Percentiles rank a stretch among this genome's conserved stretches.
These are phyloP conservation scores for Pogostemon cablin DNA, from an alignment of 257 asterid species.

Conservation along the genomic window DNA sequence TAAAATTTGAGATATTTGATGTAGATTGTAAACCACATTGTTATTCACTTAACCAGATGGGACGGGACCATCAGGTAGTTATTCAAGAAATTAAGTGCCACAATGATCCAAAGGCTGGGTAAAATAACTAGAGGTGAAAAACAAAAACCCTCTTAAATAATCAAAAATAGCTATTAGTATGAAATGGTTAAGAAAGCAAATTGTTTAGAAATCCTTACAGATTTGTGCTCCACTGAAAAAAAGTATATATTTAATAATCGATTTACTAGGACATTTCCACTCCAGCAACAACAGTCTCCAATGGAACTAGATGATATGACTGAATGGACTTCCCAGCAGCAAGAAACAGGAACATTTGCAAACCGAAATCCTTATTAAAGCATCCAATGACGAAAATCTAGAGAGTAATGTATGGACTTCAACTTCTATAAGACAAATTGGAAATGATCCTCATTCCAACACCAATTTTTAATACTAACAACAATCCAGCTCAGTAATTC, in stretches of 20 bases:
- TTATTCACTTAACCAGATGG: background rate
- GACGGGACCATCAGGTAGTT: no score
- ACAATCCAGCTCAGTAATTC: constrained; percentile 4
- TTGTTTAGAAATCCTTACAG: constrained; percentile 18
- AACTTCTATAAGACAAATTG: constrained; percentile 7
- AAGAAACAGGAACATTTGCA: background rate
- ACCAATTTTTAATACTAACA: constrained; percentile 13
- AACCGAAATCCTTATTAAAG: background rate
- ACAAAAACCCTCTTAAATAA: background rate
- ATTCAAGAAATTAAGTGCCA: constrained; percentile 7
- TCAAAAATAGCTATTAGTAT: background rate
- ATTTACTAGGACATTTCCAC: constrained; percentile 15
- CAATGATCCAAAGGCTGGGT: constrained; percentile 19
- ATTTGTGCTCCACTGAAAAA: constrained; percentile 14
- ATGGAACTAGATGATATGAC: constrained; percentile 11
- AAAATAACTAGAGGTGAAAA: constrained; percentile 15
- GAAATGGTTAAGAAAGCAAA: no score
- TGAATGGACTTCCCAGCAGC: background rate
- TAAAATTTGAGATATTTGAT: constrained; percentile 24
- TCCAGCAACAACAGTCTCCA: constrained; percentile 3
- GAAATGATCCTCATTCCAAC: background rate
- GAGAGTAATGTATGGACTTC: background rate
- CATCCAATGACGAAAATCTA: background rate
- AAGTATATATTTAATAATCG: background rate
- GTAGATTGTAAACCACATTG: background rate